Conservation (phyloP, 2,329 filamentous ascomycete species). For the Colletotrichum theobromicola region DNA sequence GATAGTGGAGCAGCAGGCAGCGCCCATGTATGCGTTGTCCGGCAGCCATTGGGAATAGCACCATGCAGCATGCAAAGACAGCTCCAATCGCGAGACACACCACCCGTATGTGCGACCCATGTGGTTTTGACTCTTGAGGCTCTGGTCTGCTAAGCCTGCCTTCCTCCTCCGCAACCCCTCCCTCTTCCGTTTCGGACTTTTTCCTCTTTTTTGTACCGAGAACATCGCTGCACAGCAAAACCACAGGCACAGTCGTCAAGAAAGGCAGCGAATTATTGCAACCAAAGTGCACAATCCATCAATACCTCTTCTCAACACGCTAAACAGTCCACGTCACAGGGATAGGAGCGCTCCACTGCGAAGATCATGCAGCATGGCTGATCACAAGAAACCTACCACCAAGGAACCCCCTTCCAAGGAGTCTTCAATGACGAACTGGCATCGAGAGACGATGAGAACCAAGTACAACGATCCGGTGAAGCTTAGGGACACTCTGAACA, state of each 20-base stretch:
- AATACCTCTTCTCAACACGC: background rate
- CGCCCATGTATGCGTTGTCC: slow-evolving; percentile 7
- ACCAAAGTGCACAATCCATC: background rate
- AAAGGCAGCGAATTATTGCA: background rate
- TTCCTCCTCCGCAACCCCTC: too few species aligned
- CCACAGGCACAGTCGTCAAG: background rate
- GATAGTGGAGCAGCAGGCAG: background rate
- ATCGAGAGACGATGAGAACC: background rate
- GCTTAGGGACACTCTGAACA: background rate
- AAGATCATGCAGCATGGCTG: background rate
- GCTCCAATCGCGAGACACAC: background rate
- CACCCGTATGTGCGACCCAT: background rate
- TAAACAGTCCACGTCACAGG: background rate
- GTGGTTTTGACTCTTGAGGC: background rate
- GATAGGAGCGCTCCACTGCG: too few species aligned
- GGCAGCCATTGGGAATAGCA: background rate
- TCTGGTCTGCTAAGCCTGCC: background rate
- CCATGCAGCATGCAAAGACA: slow-evolving; percentile 4
- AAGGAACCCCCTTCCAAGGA: background rate
- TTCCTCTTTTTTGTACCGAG: background rate
- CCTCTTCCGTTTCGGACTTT: background rate
- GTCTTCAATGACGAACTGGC: background rate
- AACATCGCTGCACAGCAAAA: background rate
- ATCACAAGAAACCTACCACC: background rate
- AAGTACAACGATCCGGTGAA: background rate